Base-by-base conservation (phyloP, 129 eudicot species). In the Cynara cardunculus region DNA sequence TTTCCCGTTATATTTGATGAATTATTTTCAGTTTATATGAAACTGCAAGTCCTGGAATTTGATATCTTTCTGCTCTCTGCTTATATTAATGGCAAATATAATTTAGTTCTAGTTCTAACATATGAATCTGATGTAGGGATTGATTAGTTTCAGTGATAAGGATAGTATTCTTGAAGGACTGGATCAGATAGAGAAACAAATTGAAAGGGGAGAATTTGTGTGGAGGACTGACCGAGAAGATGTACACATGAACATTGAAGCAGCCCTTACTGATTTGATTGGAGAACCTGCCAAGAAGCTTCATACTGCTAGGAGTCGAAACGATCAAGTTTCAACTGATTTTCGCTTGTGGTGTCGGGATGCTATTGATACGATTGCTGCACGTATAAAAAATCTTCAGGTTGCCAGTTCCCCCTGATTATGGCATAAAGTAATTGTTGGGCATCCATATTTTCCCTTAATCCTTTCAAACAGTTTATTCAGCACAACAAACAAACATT, bases 281-380 rank as follows among this genome's bases (percentile, higher is more conserved):
- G 98, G 97, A 6, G 97, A 93, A 80, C 93, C 97, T 62, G 97
- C 96, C 2, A 93, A 90, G 86, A 93, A 93, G 88, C 97, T 93
- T 34, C 97, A 93, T 73, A 93, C 96, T 9, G 96, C 97, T 8
- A 83, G 97, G 56, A 93, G 97, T 81, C 87, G 96, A 78, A 93
- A 93, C 25, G 97, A 93, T 90, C 97, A 93, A 90, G 97, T 44
- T 66, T 84, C 85, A 25, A 93, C 97, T 10, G 97, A 93, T 72
- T 89, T 93, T 82, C 96, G 97, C 13, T 84, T 93, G 73, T 93
- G 98, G 98, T 93, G 94, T 84, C 89, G 98, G 1, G 98, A 93
- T 88, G 92, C 94, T 56, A 85, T 90, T 74, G 94, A 89, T 73
- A 59, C 71, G 0, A 89, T 88, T 61, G 73, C 89, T 80, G 26